phyloP scores from a whole-genome alignment of 1,284 basidiomycete genomes.

The Ustanciosporium gigantosporum region DNA sequence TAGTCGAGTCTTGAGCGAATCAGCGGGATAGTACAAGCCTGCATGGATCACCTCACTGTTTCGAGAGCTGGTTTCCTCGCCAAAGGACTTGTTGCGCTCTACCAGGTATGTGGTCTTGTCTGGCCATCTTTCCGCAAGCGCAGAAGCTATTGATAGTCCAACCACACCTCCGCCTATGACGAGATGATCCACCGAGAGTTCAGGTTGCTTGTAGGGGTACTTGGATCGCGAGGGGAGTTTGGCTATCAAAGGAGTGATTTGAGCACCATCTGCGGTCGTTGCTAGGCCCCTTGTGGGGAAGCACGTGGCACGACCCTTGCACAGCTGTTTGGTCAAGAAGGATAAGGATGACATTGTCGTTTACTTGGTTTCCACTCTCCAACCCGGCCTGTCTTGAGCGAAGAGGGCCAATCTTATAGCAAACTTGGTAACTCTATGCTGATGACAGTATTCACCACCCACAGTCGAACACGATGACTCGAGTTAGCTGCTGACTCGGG shows the following conservation, averaged over 20 bases:
- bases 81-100: constrained; percentile 70
- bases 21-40: constrained; percentile 71
- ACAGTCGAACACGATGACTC: too few relatives aligned
- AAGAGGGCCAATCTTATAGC: too few relatives aligned
- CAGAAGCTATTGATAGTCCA: constrained; percentile 82
- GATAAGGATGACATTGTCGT: too few relatives aligned
- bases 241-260: constrained; percentile 28
- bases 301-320: too few relatives aligned
- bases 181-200: constrained; percentile 79
- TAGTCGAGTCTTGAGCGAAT: constrained; percentile 82
- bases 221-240: constrained; percentile 23
- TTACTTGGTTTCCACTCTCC: too few relatives aligned
- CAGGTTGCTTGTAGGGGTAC: constrained; percentile 65
- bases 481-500: too few relatives aligned
- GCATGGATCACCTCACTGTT: constrained; percentile 97
- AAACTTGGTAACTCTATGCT: too few relatives aligned
- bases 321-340: too few relatives aligned
- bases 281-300: constrained; percentile 10
- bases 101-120: constrained; percentile 79
- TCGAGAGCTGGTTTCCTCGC: constrained; percentile 67
- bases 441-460: too few relatives aligned
- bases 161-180: constrained; percentile 91
- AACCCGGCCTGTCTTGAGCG: too few relatives aligned
- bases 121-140: constrained; percentile 72
- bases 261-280: constrained; percentile 1